Evolutionary conservation across 2,329 filamentous ascomycete species (phyloP), one percentile per base, ranked within the genome.

Genomic region (Hypoxylon sp.): DNA sequence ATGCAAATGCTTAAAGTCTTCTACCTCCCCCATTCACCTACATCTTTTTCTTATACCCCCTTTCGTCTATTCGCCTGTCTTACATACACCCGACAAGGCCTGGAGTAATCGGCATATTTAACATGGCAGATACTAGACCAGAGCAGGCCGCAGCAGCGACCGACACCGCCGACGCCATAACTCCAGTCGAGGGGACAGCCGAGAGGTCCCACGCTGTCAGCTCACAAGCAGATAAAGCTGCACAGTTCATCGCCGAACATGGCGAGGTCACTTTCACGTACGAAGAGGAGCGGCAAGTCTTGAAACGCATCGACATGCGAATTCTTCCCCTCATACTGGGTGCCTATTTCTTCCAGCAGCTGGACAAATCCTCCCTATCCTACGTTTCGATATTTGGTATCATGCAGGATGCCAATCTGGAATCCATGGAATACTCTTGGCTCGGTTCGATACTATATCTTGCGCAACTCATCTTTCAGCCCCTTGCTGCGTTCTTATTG

Each of bases 391-490:
- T 80, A 56, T 79, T 79, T 54, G 78, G 77, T 2, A 66, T 82
- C 23, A 68, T 72, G 15, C 67, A 74, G 23, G 76, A 79, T 51
- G 75, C 77, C 0, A 60, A 77, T 21, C 71, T 81, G 5, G 67
- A 71, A n/a, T 77, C 73, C 12, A 65, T 73, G 21, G 70, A 81
- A 45, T 73, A 77, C 65, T 84, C 82, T 1, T 86, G 82, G 82
- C 76, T 86, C 0, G 80, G 81, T 0, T 84, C 80, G 1, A 78
- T 86, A 41, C 70, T 86, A 9, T 86, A 81, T 60, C 69, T 84
- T n/a, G 81, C 81, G 1, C 80, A 84, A 62, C 73, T 85, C 6
- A 69, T 82, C 8, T 78, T 82, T 71, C 81, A 85, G 60, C 79
- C 80, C 1, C 68, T 81, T 0, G 74, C 81, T 3, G 80, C 81